Evolutionary conservation across 2,329 filamentous ascomycete species (phyloP).

Genomic region (Triangularia verruculosa): DNA sequence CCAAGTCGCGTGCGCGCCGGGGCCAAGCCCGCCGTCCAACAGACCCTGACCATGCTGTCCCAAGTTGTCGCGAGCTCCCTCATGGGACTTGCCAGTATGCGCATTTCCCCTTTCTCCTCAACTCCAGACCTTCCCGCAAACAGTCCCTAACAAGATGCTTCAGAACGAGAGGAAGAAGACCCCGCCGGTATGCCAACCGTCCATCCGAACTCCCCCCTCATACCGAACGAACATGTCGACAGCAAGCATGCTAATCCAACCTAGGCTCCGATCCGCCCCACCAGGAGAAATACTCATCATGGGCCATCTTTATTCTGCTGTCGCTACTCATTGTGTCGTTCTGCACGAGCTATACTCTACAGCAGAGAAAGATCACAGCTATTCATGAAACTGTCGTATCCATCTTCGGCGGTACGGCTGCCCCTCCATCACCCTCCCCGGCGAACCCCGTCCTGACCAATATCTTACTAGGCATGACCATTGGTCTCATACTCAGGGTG

Average conservation of each 20-base stretch:
- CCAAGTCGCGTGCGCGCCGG: constrained; percentile 12
- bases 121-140: constrained; percentile 5
- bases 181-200: constrained; percentile 41
- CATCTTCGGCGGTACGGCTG: constrained; percentile 78
- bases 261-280: constrained; percentile 73
- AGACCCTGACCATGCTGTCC: constrained; percentile 34
- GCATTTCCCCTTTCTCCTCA: not conserved
- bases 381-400: constrained; percentile 98
- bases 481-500: constrained; percentile 83
- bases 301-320: constrained; percentile 96
- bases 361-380: constrained; percentile 94
- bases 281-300: constrained; percentile 93
- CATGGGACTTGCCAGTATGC: constrained; percentile 41
- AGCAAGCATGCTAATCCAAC: constrained; percentile 16
- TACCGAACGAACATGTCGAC: not conserved
- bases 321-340: constrained; percentile 90
- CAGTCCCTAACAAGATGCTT: constrained; percentile 25
- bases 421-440: not conserved
- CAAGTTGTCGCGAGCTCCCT: constrained; percentile 36
- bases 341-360: constrained; percentile 94
- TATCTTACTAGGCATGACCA: constrained; percentile 73
- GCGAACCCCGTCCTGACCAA: constrained; percentile 9
- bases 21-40: constrained; percentile 12
- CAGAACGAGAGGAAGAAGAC: constrained; percentile 47
- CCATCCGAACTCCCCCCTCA: not conserved